Conservation (phyloP, 2,329 filamentous ascomycete species). For the Penicillium sp. region DNA sequence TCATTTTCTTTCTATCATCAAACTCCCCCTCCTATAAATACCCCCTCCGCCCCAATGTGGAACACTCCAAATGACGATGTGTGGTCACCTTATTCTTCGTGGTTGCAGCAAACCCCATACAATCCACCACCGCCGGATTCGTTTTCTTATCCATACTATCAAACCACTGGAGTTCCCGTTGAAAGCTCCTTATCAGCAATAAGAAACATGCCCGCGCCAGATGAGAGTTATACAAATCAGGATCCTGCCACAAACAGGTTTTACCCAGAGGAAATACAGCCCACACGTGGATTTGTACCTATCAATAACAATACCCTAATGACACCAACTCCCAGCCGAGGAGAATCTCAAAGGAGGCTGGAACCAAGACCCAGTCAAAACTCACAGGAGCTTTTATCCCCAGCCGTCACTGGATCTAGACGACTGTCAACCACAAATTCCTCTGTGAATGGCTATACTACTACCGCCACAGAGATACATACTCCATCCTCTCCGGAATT, state of each 20-base stretch:
- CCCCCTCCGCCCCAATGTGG: neutral
- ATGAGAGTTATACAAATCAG: neutral
- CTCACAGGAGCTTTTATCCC: neutral
- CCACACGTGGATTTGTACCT: neutral
- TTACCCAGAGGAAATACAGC: neutral
- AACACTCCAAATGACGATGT: neutral
- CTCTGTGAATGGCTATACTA: neutral
- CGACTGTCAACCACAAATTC: neutral
- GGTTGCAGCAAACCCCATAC: neutral
- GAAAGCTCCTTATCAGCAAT: neutral
- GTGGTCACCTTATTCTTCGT: neutral
- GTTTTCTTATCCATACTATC: neutral
- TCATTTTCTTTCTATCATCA: too few relatives aligned
- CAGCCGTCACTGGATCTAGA: neutral
- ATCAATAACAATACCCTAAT: neutral
- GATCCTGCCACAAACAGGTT: neutral
- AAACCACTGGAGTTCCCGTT: neutral
- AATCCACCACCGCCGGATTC: neutral
- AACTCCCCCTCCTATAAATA: too few relatives aligned
- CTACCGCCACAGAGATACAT: neutral
- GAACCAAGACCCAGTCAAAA: neutral
- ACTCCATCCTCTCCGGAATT: neutral
- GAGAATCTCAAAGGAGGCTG: neutral
- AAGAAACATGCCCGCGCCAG: neutral
- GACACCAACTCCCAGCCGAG: too few relatives aligned